Evolutionary conservation across 257 asterid genomes (phyloP).

Genomic region (Ehretia macrophylla): DNA sequence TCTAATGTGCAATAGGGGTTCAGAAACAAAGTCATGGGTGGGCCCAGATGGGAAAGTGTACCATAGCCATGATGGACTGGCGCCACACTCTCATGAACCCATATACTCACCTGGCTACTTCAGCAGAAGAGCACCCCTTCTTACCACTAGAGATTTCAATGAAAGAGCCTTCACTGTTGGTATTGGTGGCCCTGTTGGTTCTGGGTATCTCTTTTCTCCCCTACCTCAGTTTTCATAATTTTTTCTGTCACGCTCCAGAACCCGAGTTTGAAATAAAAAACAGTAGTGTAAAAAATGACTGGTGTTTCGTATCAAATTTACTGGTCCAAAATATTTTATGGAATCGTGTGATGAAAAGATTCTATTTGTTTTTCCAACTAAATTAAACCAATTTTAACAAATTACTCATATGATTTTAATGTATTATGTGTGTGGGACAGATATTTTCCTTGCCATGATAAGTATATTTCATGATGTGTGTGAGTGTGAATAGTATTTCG

Average conservation of each 20-base stretch:
- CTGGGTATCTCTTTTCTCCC: slow-evolving; percentile 49
- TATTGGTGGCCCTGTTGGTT: slow-evolving; percentile 98
- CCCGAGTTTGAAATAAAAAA: too few relatives aligned
- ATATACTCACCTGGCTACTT: slow-evolving; percentile 86
- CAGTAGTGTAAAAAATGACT: too few relatives aligned
- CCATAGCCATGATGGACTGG: slow-evolving; percentile 97
- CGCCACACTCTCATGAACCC: slow-evolving; percentile 93
- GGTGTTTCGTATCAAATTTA: too few relatives aligned
- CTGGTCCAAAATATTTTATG: too few relatives aligned
- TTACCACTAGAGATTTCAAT: slow-evolving; percentile 54
- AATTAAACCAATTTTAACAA: too few relatives aligned
- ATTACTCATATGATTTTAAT: neutral
- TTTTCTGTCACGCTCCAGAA: too few relatives aligned
- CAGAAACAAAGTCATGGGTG: slow-evolving; percentile 44
- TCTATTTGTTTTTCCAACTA: too few relatives aligned
- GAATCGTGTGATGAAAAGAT: too few relatives aligned
- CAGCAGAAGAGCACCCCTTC: slow-evolving; percentile 87
- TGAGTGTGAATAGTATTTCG: too few relatives aligned
- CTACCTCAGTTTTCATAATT: neutral
- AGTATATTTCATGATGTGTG: too few relatives aligned
- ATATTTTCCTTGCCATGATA: too few relatives aligned
- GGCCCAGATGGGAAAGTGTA: slow-evolving; percentile 78
- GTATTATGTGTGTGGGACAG: neutral
- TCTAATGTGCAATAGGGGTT: slow-evolving; percentile 40
- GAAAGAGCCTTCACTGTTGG: slow-evolving; percentile 97